A percentile compares a stretch with the other conserved stretches of the same genome.
Conservation (phyloP, 257 asterid species). For the Jacaranda copaia region DNA sequence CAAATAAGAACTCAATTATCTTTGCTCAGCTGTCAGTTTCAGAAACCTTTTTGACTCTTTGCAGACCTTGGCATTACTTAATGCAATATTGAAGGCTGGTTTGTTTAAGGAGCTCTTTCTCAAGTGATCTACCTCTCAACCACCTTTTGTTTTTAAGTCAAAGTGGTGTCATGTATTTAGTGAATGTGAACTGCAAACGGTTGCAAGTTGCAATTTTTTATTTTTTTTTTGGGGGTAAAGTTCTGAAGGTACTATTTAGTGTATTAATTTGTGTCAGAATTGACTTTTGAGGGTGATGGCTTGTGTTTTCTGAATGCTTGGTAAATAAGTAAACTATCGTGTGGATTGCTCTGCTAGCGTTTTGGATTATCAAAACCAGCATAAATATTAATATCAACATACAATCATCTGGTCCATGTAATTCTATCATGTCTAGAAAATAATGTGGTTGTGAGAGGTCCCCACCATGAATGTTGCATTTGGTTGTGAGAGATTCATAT, state of each 20-base stretch:
- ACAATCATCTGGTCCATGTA: constrained; percentile 1
- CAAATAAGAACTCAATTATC: not conserved
- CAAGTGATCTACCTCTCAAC: not conserved
- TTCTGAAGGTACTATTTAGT: not conserved
- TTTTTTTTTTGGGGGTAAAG: too few relatives aligned
- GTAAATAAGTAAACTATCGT: not conserved
- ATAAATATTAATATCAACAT: not conserved
- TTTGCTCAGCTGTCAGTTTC: not conserved
- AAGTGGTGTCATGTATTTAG: constrained; percentile 2
- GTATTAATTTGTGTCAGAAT: not conserved
- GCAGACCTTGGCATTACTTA: not conserved
- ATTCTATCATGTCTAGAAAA: not conserved
- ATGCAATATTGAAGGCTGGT: not conserved
- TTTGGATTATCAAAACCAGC: not conserved
- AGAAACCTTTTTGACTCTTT: not conserved
- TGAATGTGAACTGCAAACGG: not conserved
- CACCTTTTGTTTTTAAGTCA: not conserved
- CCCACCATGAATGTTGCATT: not conserved
- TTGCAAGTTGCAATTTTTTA: not conserved
- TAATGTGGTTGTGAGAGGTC: not conserved
- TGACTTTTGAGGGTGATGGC: not conserved
- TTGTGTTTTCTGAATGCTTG: constrained; percentile 2
- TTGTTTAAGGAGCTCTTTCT: not conserved
- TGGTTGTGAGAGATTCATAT: not conserved
- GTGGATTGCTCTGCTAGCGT: not conserved